A percentile compares a stretch with the other conserved stretches of the same genome.
phyloP scores from a whole-genome alignment of 495 filamentous ascomycete genomes.

The Lophiotrema nucula region DNA sequence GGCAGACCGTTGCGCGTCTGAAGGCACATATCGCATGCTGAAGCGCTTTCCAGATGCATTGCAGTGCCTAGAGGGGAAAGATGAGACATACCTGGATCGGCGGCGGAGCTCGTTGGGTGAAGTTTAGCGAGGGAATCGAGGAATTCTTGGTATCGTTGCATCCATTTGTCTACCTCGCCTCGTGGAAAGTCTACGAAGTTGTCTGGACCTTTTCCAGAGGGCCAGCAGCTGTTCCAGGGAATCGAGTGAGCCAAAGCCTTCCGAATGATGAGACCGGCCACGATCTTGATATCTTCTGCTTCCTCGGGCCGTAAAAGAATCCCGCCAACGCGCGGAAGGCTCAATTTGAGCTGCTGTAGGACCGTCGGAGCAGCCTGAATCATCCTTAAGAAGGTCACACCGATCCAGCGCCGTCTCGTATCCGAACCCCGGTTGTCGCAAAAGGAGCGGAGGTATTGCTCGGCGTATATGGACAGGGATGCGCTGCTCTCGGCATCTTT shows the following conservation, averaged over 20 bases:
- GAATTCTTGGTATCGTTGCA: no score
- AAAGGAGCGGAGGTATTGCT: constrained; percentile 6
- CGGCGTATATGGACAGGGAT: background rate
- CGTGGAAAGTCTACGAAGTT: no score
- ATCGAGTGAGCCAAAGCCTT: constrained; percentile 2
- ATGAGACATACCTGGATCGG: no score
- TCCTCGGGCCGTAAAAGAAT: constrained; percentile 9
- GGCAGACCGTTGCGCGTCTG: no score
- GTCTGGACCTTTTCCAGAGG: constrained; percentile 8
- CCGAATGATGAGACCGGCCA: constrained; percentile 27
- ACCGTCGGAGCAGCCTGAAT: background rate
- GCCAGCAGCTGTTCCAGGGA: no score
- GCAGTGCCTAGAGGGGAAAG: no score
- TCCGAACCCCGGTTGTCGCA: background rate
- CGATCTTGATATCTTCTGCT: constrained; percentile 24
- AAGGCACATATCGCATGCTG: no score
- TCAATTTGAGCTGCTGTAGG: constrained; percentile 2
- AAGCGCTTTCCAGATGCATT: no score
- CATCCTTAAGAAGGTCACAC: constrained; percentile 10
- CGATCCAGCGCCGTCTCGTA: constrained; percentile 2
- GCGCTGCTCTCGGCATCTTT: no score
- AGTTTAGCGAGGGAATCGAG: no score
- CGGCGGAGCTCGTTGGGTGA: no score
- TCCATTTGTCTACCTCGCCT: background rate
- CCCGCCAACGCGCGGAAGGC: constrained; percentile 11